Evolutionary conservation across 2,329 filamentous ascomycete genomes (phyloP).

Genomic region (Ceratocystiopsis brevicomis): DNA sequence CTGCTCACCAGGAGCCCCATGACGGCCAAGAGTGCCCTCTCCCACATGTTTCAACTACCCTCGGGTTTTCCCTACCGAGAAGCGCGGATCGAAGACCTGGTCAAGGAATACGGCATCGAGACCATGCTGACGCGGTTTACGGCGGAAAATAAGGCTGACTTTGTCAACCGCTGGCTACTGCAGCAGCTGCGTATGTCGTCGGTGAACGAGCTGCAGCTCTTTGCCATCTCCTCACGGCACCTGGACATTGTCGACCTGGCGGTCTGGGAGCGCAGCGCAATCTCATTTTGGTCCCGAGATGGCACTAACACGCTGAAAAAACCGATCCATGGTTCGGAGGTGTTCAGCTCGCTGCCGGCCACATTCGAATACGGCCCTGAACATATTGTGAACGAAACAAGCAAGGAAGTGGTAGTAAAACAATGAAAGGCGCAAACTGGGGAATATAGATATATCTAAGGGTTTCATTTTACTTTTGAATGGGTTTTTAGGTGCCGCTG

Average conservation of each 20-base stretch:
- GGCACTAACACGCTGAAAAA: conserved; percentile 3
- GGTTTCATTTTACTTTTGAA: too few species aligned
- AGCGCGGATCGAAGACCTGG: conserved; percentile 20
- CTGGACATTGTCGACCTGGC: conserved; percentile 17
- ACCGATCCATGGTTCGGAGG: not conserved
- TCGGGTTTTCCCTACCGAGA: conserved; percentile 17
- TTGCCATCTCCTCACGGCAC: conserved; percentile 16
- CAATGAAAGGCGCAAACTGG: too few species aligned
- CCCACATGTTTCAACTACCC: conserved; percentile 20
- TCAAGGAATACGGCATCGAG: conserved; percentile 30
- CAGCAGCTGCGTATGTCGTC: conserved; percentile 29
- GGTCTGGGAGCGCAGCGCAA: conserved; percentile 24
- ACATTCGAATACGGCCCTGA: too few species aligned
- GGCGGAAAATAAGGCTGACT: conserved; percentile 23
- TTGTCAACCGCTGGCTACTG: conserved; percentile 33
- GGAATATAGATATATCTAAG: too few species aligned
- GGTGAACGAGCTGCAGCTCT: conserved; percentile 25
- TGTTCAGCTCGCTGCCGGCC: too few species aligned
- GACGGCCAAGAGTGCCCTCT: conserved; percentile 23
- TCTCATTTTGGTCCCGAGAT: conserved; percentile 22
- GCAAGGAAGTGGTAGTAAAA: too few species aligned
- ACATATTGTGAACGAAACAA: too few species aligned
- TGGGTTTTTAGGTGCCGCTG: too few species aligned
- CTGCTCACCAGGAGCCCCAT: conserved; percentile 20
- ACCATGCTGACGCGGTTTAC: conserved; percentile 20